A percentile compares a stretch with the other conserved stretches of the same genome.
phyloP scores from a whole-genome alignment of 1,284 basidiomycete genomes.

The Rhizoctonia solani region DNA sequence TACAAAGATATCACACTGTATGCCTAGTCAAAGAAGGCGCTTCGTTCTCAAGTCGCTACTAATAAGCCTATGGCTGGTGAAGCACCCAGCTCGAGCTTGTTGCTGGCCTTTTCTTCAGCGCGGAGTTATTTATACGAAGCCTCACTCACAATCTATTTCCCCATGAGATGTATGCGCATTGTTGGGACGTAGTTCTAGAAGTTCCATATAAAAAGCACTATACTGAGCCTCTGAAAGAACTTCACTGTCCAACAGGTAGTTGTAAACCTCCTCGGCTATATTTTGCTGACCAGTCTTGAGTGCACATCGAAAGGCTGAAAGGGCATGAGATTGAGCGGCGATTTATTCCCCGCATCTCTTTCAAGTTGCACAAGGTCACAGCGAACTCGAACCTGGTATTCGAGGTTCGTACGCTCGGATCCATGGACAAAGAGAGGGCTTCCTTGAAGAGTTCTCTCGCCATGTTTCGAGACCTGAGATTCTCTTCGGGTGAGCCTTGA shows the following conservation, averaged over 20 bases:
- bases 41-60: too few species aligned
- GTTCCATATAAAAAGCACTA: not conserved
- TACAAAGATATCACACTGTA: too few species aligned
- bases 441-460: not conserved
- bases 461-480: not conserved
- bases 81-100: too few species aligned
- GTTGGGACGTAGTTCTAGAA: not conserved
- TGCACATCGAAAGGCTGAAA: constrained; percentile 17
- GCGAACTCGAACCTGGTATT: constrained; percentile 28
- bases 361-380: constrained; percentile 23
- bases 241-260: not conserved
- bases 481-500: not conserved
- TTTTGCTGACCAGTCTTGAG: not conserved
- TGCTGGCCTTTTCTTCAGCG: too few species aligned
- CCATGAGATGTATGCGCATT: too few species aligned
- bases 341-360: not conserved
- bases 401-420: not conserved
- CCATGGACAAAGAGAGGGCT: not conserved
- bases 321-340: constrained; percentile 14
- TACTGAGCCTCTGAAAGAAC: constrained; percentile 1
- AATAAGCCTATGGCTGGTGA: too few species aligned
- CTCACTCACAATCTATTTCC: not conserved
- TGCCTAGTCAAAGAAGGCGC: too few species aligned
- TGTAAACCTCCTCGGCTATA: constrained; percentile 12
- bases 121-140: too few species aligned